Conservation (phyloP, 441 rosid species). For the Macaranga tanarius region DNA sequence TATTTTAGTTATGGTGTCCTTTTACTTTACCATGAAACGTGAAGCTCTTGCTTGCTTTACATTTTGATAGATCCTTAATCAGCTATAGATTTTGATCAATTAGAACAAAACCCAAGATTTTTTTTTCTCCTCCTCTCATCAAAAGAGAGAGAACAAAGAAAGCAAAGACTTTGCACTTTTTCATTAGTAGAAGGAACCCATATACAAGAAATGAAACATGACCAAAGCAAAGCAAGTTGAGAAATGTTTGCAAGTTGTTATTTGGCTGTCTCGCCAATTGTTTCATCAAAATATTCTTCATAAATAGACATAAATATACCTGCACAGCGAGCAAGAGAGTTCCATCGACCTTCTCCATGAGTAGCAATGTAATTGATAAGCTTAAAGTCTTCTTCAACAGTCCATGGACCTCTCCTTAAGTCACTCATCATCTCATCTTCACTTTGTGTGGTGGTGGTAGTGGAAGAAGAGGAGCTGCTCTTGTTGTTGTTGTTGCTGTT, state of each 20-base stretch:
- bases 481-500: conserved; percentile 21
- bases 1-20: not conserved
- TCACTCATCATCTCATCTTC: conserved; percentile 56
- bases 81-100: not conserved
- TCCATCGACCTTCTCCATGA: conserved; percentile 77
- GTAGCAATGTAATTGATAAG: conserved; percentile 51
- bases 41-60: not conserved
- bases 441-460: conserved; percentile 28
- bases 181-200: not conserved
- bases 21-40: not conserved
- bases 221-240: conserved; percentile 22
- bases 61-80: not conserved
- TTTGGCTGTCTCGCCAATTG: conserved; percentile 21
- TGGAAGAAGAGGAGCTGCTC: conserved; percentile 24
- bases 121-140: not conserved
- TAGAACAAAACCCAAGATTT: conserved; percentile 3
- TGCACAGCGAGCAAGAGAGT: conserved; percentile 52
- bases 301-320: no score
- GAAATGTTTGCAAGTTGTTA: conserved; percentile 30
- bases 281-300: no score
- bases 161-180: not conserved
- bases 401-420: conserved; percentile 77
- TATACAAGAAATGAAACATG: conserved; percentile 23
- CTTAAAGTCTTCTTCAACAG: conserved; percentile 67
- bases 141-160: not conserved